phyloP scores from a whole-genome alignment of 192 early-diverging fungal genomes.

The Coemansia interrupta region DNA sequence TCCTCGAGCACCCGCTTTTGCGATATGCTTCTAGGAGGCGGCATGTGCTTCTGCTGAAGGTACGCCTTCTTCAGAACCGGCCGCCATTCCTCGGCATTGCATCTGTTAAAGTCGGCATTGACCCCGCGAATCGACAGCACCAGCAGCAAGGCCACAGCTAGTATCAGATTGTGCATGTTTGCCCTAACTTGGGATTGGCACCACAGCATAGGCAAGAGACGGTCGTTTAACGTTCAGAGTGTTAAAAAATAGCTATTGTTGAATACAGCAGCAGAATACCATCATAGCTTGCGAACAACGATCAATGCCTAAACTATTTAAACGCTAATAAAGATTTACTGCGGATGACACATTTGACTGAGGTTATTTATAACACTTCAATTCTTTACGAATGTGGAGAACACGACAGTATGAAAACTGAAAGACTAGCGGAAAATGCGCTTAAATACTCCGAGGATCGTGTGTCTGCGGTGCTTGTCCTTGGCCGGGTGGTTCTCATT shows the following conservation, averaged over 20 bases:
- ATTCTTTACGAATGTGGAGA: background rate
- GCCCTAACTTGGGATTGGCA: background rate
- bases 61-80: slow-evolving; percentile 45
- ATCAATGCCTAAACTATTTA: background rate
- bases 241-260: no score
- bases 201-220: background rate
- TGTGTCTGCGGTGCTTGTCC: slow-evolving; percentile 43
- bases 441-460: slow-evolving; percentile 49
- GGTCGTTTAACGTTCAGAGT: no score
- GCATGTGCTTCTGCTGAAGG: slow-evolving; percentile 37
- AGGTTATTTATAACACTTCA: background rate
- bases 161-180: background rate
- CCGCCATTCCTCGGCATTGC: slow-evolving; percentile 42
- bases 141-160: slow-evolving; percentile 4
- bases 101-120: slow-evolving; percentile 27
- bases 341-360: no score
- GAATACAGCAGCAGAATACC: background rate
- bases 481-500: slow-evolving; percentile 26
- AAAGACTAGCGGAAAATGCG: slow-evolving; percentile 43
- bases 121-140: slow-evolving; percentile 5
- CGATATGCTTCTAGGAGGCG: slow-evolving; percentile 30
- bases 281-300: background rate
- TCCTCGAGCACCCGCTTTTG: slow-evolving; percentile 38
- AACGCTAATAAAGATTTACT: background rate
- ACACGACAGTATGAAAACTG: background rate